Percentiles rank a stretch among this genome's conserved stretches.
Conservation (phyloP, 257 asterid genomes). For the Solanum medicagineum region DNA sequence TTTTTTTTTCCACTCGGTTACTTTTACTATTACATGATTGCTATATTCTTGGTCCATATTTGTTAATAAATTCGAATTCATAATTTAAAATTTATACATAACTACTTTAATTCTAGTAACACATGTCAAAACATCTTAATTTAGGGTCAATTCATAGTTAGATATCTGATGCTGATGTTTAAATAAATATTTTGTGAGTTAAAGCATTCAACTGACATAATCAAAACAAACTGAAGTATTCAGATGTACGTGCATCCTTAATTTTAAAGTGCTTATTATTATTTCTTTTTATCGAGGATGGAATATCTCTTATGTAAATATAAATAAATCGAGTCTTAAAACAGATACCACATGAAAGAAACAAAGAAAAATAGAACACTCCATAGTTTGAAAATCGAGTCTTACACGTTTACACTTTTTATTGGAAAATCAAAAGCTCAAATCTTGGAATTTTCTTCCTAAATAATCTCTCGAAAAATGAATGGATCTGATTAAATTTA, state of each 20-base stretch:
- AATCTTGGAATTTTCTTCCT: not conserved
- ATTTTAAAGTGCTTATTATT: not conserved
- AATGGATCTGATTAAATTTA: fast-evolving
- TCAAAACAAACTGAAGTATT: not conserved
- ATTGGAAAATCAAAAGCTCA: not conserved
- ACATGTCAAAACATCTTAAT: not conserved
- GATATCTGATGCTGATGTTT: not conserved
- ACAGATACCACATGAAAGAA: not conserved
- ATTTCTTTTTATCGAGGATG: too few species aligned
- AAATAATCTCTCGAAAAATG: not conserved
- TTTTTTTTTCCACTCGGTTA: not conserved
- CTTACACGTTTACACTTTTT: not conserved
- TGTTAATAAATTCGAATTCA: not conserved
- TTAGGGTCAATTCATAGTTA: not conserved
- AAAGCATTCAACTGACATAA: too few species aligned
- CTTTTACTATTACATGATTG: too few species aligned
- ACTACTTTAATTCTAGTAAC: not conserved
- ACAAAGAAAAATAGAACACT: not conserved
- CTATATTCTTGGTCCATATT: too few species aligned
- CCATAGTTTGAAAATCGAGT: not conserved
- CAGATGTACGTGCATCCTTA: not conserved
- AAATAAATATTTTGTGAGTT: not conserved
- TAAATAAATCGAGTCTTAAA: not conserved
- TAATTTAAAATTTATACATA: not conserved
- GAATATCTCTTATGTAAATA: too few species aligned